Percentiles rank a stretch among this genome's conserved stretches.
Evolutionary conservation across 2,329 filamentous ascomycete genomes (phyloP).

Genomic region (Fusarium fujikuroi): DNA sequence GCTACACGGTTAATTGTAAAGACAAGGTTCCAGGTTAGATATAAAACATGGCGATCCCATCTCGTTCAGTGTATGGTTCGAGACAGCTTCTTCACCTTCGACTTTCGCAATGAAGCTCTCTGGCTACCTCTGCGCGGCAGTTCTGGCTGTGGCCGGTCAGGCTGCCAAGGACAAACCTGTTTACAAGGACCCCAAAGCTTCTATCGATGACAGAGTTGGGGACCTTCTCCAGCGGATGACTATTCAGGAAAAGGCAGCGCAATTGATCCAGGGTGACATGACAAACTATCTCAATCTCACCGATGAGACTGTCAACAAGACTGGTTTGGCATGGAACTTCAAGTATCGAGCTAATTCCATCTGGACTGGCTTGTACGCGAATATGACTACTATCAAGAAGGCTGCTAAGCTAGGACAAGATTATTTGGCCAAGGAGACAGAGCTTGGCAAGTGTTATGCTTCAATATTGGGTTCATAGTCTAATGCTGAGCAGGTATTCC

Average conservation of each 20-base stretch:
- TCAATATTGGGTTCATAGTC: constrained; percentile 41
- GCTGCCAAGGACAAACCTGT: constrained; percentile 51
- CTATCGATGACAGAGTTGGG: constrained; percentile 71
- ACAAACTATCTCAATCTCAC: constrained; percentile 79
- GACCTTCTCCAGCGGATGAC: constrained; percentile 80
- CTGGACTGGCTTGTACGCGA: constrained; percentile 76
- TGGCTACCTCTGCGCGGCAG: constrained; percentile 36
- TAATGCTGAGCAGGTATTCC: constrained; percentile 66
- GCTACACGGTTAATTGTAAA: constrained; percentile 37
- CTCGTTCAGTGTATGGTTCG: neutral
- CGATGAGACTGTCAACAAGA: constrained; percentile 72
- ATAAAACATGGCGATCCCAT: constrained; percentile 32
- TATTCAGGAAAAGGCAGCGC: constrained; percentile 76
- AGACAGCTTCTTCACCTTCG: constrained; percentile 11
- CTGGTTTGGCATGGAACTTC: constrained; percentile 75
- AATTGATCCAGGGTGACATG: constrained; percentile 76
- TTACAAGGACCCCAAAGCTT: constrained; percentile 72
- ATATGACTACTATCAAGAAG: constrained; percentile 70
- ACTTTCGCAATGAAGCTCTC: constrained; percentile 46
- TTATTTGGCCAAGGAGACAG: constrained; percentile 66
- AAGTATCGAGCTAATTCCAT: constrained; percentile 73
- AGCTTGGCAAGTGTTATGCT: constrained; percentile 44
- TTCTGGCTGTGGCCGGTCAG: constrained; percentile 38
- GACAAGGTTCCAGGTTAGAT: neutral
- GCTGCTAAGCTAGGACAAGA: constrained; percentile 74